Percentiles rank a stretch among this genome's conserved stretches.
phyloP scores from a whole-genome alignment of 805 yeast species.

The Starmerella ratchasimensis region DNA sequence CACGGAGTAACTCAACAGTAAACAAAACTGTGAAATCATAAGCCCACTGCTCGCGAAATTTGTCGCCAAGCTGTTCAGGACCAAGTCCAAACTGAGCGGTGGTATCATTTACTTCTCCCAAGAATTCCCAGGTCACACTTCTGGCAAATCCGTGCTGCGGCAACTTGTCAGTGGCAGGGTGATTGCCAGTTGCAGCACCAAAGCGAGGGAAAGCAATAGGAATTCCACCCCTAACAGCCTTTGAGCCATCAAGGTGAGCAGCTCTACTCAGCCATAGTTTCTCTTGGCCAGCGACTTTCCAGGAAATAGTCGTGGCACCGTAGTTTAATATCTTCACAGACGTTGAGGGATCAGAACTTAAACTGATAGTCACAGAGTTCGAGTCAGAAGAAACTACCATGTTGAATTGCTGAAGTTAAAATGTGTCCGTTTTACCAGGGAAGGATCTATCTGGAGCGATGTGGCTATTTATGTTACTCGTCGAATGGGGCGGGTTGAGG shows the following conservation, averaged over 20 bases:
- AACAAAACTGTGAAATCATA: constrained; percentile 67
- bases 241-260: constrained; percentile 79
- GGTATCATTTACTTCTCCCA: constrained; percentile 61
- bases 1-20: constrained; percentile 44
- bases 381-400: constrained; percentile 15
- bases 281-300: constrained; percentile 61
- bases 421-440: too few relatives aligned
- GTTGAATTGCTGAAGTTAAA: too few relatives aligned
- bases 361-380: constrained; percentile 16
- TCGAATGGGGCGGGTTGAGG: too few relatives aligned
- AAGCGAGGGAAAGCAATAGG: constrained; percentile 85
- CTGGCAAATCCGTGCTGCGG: constrained; percentile 98
- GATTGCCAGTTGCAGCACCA: constrained; percentile 40
- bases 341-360: constrained; percentile 12
- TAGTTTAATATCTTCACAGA: constrained; percentile 55
- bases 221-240: constrained; percentile 94
- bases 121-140: constrained; percentile 79
- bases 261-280: constrained; percentile 54
- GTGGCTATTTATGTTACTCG: too few relatives aligned
- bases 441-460: too few relatives aligned
- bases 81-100: constrained; percentile 83
- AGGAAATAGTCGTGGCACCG: constrained; percentile 81
- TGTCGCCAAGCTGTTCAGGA: constrained; percentile 64
- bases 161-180: constrained; percentile 35
- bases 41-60: constrained; percentile 44